These are phyloP conservation scores for Verbascum thapsus DNA, from an alignment of 257 asterid genomes.

Conservation along the genomic window DNA sequence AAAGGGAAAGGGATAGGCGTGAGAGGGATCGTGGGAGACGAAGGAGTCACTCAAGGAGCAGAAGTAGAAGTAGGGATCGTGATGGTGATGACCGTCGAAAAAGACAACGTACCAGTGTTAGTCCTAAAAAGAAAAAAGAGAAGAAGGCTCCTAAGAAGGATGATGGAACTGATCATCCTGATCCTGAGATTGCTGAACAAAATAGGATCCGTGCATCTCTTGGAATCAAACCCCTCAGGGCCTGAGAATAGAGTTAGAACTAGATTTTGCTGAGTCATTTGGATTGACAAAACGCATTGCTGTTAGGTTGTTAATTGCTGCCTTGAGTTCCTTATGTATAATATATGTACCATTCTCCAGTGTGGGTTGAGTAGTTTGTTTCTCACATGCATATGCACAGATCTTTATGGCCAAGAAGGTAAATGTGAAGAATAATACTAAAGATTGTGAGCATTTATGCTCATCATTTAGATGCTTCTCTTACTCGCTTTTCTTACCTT, in stretches of 20 bases:
- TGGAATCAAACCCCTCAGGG: conserved; percentile 80
- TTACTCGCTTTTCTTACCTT: too few species aligned
- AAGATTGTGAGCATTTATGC: too few species aligned
- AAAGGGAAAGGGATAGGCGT: too few species aligned
- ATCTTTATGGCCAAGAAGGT: too few species aligned
- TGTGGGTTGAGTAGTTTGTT: too few species aligned
- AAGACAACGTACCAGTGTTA: conserved; percentile 63
- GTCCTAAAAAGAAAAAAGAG: conserved; percentile 80
- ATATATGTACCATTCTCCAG: too few species aligned
- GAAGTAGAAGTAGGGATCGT: conserved; percentile 81
- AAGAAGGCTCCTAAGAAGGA: conserved; percentile 74
- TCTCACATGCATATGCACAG: too few species aligned
- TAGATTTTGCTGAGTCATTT: neutral
- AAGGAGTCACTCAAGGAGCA: conserved; percentile 80
- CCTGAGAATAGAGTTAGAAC: conserved; percentile 20
- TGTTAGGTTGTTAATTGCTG: neutral
- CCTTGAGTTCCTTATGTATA: neutral
- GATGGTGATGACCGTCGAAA: conserved; percentile 75
- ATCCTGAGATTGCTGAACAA: conserved; percentile 94
- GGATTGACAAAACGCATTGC: neutral
- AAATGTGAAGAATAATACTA: too few species aligned
- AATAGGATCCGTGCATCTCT: conserved; percentile 84
- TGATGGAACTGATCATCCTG: conserved; percentile 96
- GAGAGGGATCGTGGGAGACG: conserved; percentile 71
- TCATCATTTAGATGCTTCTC: too few species aligned